Base-by-base conservation (phyloP, 257 asterid species). In the Galeopsis tetrahit region DNA sequence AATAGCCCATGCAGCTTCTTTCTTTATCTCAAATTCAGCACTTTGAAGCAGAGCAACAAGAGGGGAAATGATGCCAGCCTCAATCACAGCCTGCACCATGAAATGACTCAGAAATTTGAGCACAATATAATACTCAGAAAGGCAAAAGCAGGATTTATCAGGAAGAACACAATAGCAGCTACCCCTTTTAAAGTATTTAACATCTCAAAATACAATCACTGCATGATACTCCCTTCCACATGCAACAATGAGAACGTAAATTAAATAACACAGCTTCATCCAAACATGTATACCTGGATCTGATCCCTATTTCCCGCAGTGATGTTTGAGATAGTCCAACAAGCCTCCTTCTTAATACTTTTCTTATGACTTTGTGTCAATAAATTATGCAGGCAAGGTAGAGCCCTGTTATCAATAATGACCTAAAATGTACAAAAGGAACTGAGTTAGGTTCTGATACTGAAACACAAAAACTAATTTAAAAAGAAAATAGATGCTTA, bases 1-100 rank as follows among this genome's bases (percentile, higher is more conserved):
- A 51, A 83, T 78, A 66, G 82, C 83, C 85, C 88, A 83, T 36
- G 87, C 79, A 60, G 97, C 83, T 77, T 83, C 85, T 80, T 83
- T 83, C 82, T 83, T 78, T 59, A 83, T 83, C 76, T 80, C 84
- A 38, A 81, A 79, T 74, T 84, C 89, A 10, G 86, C 89, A 79
- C 55, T 79, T 69, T 81, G 84, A 75, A 84, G 86, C 62, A 79
- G 72, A 13, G 13, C 28, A 53, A 84, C 72, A 14, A 82, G 81
- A 63, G 86, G 89, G 56, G 77, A 40, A 61, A 82, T 64, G 6
- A 79, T 79, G 62, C 75, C 78, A 53, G 89, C 83, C 43, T 68
- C 84, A 55, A 84, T 79, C 53, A 79, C 89, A 58, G 89, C 83
- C 86, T 84, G 82, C 70, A 69, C 56, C 61, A 58, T 10, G 52